Evolutionary conservation across 179 eudicot species (phyloP).

Genomic region (Spinacia oleracea): DNA sequence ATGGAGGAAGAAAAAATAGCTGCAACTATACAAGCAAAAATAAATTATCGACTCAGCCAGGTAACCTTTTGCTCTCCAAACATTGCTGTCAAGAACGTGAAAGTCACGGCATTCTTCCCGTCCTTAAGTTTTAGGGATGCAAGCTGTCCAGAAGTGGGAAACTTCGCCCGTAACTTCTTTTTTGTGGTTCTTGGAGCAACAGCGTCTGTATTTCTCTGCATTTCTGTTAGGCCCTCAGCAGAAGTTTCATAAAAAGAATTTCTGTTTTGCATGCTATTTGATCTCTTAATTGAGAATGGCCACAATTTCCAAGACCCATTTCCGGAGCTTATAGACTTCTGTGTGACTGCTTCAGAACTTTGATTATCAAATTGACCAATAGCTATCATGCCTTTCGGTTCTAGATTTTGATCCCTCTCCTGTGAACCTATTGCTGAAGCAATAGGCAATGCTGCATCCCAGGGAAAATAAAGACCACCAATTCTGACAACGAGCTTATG

Average conservation of each 20-base stretch:
- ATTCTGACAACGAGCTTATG: constrained; percentile 52
- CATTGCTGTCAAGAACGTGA: constrained; percentile 79
- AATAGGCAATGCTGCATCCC: constrained; percentile 50
- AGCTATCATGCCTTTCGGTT: constrained; percentile 44
- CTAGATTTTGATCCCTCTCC: constrained; percentile 32
- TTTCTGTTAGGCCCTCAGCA: constrained; percentile 24
- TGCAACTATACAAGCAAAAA: background rate
- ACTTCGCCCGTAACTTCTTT: constrained; percentile 48
- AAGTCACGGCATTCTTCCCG: constrained; percentile 70
- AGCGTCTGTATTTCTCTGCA: constrained; percentile 26
- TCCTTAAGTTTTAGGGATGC: constrained; percentile 79
- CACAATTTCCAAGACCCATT: constrained; percentile 62
- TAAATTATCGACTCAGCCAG: constrained; percentile 11
- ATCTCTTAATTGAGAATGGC: constrained; percentile 63
- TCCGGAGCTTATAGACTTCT: constrained; percentile 36
- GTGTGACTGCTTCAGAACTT: constrained; percentile 37
- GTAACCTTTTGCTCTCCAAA: constrained; percentile 81
- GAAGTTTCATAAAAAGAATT: constrained; percentile 31
- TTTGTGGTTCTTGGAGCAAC: constrained; percentile 36
- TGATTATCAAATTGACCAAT: constrained; percentile 37
- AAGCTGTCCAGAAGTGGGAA: constrained; percentile 86
- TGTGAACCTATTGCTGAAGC: constrained; percentile 41
- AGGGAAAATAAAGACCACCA: constrained; percentile 51
- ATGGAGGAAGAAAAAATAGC: background rate
- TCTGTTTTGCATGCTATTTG: constrained; percentile 40